phyloP scores from a whole-genome alignment of 345 rosid genomes.

The Populus euphratica region DNA sequence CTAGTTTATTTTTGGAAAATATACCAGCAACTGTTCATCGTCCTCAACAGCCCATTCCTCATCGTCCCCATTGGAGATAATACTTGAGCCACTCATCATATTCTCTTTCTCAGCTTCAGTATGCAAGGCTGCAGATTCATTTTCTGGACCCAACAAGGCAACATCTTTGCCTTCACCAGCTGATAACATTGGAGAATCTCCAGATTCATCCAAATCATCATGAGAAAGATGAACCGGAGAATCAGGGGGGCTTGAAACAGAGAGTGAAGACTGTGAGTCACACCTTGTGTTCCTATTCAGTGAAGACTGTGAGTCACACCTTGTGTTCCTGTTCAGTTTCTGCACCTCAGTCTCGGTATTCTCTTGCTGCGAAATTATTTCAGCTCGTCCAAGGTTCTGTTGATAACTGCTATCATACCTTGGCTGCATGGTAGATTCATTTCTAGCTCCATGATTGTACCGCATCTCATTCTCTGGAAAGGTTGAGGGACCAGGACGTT shows the following conservation, averaged over 20 bases:
- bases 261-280: slow-evolving; percentile 92
- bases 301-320: slow-evolving; percentile 93
- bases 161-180: slow-evolving; percentile 46
- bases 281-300: slow-evolving; percentile 59
- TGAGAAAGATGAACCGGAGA: slow-evolving; percentile 90
- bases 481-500: slow-evolving; percentile 52
- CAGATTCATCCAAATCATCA: slow-evolving; percentile 89
- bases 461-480: slow-evolving; percentile 42
- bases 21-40: slow-evolving; percentile 57
- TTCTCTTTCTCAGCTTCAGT: slow-evolving; percentile 44
- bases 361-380: slow-evolving; percentile 25
- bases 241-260: slow-evolving; percentile 87
- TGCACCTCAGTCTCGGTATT: slow-evolving; percentile 34
- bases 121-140: slow-evolving; percentile 36
- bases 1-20: background rate
- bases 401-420: slow-evolving; percentile 45
- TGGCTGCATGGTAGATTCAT: slow-evolving; percentile 40
- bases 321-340: slow-evolving; percentile 44
- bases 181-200: slow-evolving; percentile 50
- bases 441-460: slow-evolving; percentile 41
- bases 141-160: slow-evolving; percentile 31
- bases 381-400: slow-evolving; percentile 40
- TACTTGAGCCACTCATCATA: slow-evolving; percentile 43
- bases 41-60: slow-evolving; percentile 80
- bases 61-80: slow-evolving; percentile 67